A percentile compares a stretch with the other conserved stretches of the same genome.
Conservation (phyloP, 441 rosid species). For the Adansonia rubrostipa region DNA sequence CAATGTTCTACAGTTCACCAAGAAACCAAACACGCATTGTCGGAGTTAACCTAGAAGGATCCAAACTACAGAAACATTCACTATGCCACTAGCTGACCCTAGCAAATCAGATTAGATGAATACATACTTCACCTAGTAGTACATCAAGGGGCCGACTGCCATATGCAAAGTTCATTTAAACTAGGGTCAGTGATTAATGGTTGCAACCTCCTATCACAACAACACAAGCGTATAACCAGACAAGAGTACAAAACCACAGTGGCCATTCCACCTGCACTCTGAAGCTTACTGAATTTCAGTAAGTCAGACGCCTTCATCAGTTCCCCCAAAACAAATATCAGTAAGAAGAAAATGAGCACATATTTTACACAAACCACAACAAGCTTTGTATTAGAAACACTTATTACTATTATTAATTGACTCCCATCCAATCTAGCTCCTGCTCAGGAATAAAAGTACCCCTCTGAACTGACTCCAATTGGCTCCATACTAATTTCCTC, state of each 20-base stretch:
- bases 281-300: no score
- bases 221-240: not conserved
- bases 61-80: conserved; percentile 4
- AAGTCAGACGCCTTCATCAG: not conserved
- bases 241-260: not conserved
- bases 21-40: not conserved
- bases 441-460: not conserved
- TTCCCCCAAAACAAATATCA: not conserved
- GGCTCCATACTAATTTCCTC: not conserved
- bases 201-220: not conserved
- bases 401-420: not conserved
- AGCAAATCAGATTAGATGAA: conserved; percentile 3
- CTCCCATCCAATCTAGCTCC: not conserved
- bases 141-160: not conserved
- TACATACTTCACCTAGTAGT: not conserved
- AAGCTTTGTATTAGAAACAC: no score
- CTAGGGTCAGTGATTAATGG: not conserved
- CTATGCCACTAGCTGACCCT: not conserved
- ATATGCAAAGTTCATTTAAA: not conserved
- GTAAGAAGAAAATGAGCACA: no score
- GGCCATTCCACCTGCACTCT: not conserved
- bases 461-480: not conserved
- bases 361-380: no score
- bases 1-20: not conserved
- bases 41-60: not conserved